Base-by-base conservation (phyloP, 192 early-diverging fungal species). In the Coemansia sp. region DNA sequence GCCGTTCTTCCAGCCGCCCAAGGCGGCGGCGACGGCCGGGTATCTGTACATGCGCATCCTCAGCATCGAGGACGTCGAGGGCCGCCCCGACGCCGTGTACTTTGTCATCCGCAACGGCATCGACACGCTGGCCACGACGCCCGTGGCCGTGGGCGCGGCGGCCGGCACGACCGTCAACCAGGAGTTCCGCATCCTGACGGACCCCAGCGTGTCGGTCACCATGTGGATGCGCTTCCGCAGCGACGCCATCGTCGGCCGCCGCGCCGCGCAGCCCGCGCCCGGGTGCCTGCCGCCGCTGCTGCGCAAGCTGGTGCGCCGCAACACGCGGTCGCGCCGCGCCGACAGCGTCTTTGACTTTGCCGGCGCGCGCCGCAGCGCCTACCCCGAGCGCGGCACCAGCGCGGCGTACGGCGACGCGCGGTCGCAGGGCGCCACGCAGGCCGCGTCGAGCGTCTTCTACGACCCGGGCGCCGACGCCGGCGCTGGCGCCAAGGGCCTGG, bases 31-130 rank as follows among this genome's bases (percentile, higher is more conserved):
- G 4, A 73, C 73, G 56, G 52, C 71, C 11, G 79, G 79, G 0
- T 82, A 82, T 31, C 65, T 82, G 48, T 82, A 82, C 67, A 76
- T 82, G 75, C 75, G 75, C 36, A 82, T 82, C 12, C 65, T 82
- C 13, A 77, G 79, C 53, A 76, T 82, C 26, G 79, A 82, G 42
- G 75, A 82, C 38, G 70, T 82, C 35, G 71, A 77, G 43, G 70
- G 66, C 31, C 58, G 58, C 6, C 68, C 75, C 7, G 75, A 70
- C 45, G 67, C 79, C 18, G 57, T 82, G 36, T 82, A 82, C 68
- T 82, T 82, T 82, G 79, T 82, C 26, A 82, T 82, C 43, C 79
- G 79, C 70, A 82, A 82, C n/a, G 79, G 79, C 41, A 77, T 82
- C 43, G 75, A 82, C 48, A 82, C 79, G 5, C 61, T 82, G 65